These are phyloP conservation scores for Trichophyton mentagrophytes DNA, from an alignment of 2,329 filamentous ascomycete genomes.

Conservation along the genomic window DNA sequence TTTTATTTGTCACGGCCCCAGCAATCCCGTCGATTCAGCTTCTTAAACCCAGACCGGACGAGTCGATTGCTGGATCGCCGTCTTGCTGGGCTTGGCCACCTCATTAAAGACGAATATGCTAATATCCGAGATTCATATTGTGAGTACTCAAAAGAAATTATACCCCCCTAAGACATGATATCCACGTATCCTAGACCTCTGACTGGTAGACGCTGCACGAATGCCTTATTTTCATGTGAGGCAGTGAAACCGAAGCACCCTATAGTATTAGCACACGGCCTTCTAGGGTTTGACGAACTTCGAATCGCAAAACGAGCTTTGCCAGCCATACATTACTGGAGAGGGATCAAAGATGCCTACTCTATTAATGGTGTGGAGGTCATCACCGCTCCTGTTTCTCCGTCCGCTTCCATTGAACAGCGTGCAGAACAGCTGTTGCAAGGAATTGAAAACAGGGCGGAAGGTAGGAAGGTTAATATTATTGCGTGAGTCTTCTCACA, in stretches of 20 bases:
- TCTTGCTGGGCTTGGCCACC: conserved; percentile 26
- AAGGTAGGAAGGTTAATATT: conserved; percentile 49
- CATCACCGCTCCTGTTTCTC: conserved; percentile 48
- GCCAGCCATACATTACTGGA: conserved; percentile 52
- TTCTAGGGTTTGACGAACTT: conserved; percentile 53
- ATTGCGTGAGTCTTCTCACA: conserved; percentile 41
- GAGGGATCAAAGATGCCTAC: conserved; percentile 49
- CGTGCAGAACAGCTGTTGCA: conserved; percentile 42
- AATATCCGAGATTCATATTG: conserved; percentile 46
- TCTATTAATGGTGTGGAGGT: conserved; percentile 45
- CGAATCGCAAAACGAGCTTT: conserved; percentile 38
- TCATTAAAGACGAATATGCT: conserved; percentile 51
- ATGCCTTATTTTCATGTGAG: background rate
- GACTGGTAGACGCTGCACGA: conserved; percentile 32
- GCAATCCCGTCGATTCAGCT: background rate
- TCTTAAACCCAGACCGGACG: background rate
- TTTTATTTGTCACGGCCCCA: background rate
- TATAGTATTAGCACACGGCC: conserved; percentile 52
- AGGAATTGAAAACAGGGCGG: conserved; percentile 41
- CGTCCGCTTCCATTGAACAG: conserved; percentile 47
- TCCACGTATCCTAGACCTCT: background rate
- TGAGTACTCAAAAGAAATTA: conserved; percentile 17
- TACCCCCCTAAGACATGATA: background rate
- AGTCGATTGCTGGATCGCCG: conserved; percentile 1
- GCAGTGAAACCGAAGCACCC: conserved; percentile 40